A percentile compares a stretch with the other conserved stretches of the same genome.
Conservation (phyloP, 2,329 filamentous ascomycete species). For the Epichloe coenophiala region DNA sequence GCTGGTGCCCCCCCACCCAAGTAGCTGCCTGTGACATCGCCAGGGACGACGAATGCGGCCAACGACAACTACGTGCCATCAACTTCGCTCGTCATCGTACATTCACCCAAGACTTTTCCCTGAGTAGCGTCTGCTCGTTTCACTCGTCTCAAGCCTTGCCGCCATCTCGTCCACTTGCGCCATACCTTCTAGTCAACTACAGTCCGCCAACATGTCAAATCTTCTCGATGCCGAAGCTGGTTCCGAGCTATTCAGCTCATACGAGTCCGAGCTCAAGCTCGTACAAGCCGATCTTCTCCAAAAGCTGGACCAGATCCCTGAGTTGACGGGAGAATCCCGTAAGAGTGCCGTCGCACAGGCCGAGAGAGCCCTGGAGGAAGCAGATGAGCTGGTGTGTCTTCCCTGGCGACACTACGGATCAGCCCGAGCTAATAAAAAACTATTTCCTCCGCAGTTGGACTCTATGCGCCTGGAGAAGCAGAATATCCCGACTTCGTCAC, state of each 20-base stretch:
- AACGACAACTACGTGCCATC: neutral
- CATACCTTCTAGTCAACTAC: neutral
- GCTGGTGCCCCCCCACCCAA: neutral
- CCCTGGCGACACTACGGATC: neutral
- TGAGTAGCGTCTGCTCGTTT: neutral
- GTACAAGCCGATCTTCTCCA: constrained; percentile 88
- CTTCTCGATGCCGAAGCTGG: constrained; percentile 84
- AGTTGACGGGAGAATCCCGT: constrained; percentile 81
- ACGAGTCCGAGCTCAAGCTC: constrained; percentile 91
- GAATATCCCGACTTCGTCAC: constrained; percentile 80
- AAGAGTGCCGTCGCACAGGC: constrained; percentile 79
- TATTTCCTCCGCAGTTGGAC: neutral
- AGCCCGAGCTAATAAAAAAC: neutral
- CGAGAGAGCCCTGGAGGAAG: constrained; percentile 81
- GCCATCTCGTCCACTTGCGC: neutral
- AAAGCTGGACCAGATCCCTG: constrained; percentile 87
- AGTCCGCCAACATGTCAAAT: constrained; percentile 54
- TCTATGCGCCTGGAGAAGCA: constrained; percentile 88
- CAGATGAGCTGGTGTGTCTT: constrained; percentile 63
- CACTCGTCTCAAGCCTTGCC: neutral
- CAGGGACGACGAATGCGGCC: neutral
- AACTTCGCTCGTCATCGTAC: neutral
- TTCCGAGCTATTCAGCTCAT: constrained; percentile 93
- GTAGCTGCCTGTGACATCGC: constrained; percentile 1
- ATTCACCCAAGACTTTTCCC: neutral